These are phyloP conservation scores for Moesziomyces globuligerus DNA, from an alignment of 1,284 basidiomycete species.

Conservation along the genomic window DNA sequence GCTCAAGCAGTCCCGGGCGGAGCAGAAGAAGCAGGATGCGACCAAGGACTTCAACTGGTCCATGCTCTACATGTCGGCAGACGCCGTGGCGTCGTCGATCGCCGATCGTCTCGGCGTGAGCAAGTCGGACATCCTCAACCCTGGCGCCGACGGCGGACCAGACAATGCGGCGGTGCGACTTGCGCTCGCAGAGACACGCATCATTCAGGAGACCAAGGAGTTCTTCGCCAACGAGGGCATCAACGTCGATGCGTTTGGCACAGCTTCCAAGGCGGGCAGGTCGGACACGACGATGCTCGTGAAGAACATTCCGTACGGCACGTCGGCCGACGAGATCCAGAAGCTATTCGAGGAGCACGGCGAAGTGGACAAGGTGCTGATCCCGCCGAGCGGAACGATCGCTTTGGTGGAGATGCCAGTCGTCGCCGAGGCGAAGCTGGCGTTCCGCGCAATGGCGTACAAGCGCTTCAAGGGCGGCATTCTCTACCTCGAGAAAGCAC, in stretches of 20 bases:
- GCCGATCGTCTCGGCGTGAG: constrained; percentile 82
- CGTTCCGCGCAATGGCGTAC: constrained; percentile 86
- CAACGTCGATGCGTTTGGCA: constrained; percentile 69
- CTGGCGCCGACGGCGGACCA: constrained; percentile 36
- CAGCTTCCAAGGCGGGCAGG: constrained; percentile 22
- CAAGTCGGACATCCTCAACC: constrained; percentile 85
- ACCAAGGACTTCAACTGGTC: constrained; percentile 94
- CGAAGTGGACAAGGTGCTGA: constrained; percentile 78
- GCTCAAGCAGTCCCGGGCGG: constrained; percentile 72
- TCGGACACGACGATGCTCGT: constrained; percentile 83
- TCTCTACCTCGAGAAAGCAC: constrained; percentile 92
- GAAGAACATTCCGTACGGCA: constrained; percentile 97
- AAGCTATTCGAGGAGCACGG: constrained; percentile 84
- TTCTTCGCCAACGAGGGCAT: constrained; percentile 75
- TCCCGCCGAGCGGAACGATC: constrained; percentile 93
- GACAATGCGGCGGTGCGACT: constrained; percentile 80
- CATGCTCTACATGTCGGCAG: constrained; percentile 95
- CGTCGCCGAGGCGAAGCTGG: constrained; percentile 65
- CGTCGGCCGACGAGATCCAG: constrained; percentile 77
- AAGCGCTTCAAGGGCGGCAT: constrained; percentile 87
- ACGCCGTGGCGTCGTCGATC: constrained; percentile 85
- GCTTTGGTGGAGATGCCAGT: constrained; percentile 88
- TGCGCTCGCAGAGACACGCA: constrained; percentile 92
- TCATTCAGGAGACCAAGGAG: constrained; percentile 92
- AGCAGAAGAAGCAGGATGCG: constrained; percentile 78